These are phyloP conservation scores for Themeda triandra DNA, from an alignment of 176 grass and related monocot genomes.

Conservation along the genomic window DNA sequence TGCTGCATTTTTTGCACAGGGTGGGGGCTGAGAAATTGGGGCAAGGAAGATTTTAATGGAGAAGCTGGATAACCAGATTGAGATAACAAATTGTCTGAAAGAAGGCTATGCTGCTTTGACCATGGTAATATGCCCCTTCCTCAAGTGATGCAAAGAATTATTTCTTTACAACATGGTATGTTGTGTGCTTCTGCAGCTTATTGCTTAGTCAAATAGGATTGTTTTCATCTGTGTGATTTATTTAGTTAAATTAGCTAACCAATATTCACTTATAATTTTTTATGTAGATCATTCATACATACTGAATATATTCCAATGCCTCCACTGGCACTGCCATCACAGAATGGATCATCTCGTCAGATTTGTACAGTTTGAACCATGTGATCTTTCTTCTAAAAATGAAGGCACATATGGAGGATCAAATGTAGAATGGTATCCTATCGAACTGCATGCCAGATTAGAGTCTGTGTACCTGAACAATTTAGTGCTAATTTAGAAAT, in stretches of 20 bases:
- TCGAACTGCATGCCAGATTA: no score
- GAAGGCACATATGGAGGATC: not conserved
- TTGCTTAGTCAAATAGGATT: not conserved
- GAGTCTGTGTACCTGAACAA: no score
- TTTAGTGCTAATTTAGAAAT: no score
- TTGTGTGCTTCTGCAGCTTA: not conserved
- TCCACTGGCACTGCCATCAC: not conserved
- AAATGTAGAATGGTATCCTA: no score
- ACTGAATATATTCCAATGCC: not conserved
- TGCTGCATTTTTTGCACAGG: no score
- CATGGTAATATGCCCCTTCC: not conserved
- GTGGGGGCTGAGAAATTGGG: no score
- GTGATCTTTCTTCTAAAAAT: not conserved
- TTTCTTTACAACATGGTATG: not conserved
- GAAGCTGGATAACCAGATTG: no score
- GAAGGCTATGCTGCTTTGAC: not conserved
- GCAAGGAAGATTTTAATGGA: no score
- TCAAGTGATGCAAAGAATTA: not conserved
- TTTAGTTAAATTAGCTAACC: not conserved
- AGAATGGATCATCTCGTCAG: not conserved
- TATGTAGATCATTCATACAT: not conserved
- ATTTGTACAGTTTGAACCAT: not conserved
- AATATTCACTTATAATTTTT: not conserved
- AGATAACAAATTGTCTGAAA: not conserved
- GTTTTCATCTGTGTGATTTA: no score